phyloP scores from a whole-genome alignment of 768 basidiomycete genomes.

The Suillus subalutaceus region DNA sequence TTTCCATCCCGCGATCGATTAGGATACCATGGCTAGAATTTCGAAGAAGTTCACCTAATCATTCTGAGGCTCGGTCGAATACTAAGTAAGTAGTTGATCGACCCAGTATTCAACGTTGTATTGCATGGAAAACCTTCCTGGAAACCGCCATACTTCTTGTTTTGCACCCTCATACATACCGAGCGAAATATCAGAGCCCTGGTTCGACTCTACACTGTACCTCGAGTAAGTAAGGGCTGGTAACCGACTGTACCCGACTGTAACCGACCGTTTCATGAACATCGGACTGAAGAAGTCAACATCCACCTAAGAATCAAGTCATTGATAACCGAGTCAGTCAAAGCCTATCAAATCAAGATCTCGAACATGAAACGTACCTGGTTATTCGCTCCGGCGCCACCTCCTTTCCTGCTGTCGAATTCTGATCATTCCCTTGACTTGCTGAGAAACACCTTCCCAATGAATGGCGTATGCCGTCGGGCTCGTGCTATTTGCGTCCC shows the following conservation, averaged over 20 bases:
- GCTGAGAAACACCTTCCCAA: slow-evolving; percentile 4
- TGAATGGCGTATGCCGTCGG: neutral
- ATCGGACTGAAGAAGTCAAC: neutral
- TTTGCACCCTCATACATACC: neutral
- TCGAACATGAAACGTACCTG: neutral
- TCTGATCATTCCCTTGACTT: slow-evolving; percentile 1
- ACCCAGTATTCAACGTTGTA: neutral
- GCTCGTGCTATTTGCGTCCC: neutral
- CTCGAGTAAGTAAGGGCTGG: neutral
- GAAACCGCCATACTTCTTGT: neutral
- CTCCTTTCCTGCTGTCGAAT: neutral
- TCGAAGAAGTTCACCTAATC: neutral
- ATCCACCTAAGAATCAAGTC: neutral
- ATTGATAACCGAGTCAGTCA: neutral
- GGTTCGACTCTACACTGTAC: neutral
- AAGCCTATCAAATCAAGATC: neutral
- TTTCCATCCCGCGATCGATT: neutral
- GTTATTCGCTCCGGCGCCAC: neutral
- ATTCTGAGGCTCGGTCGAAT: neutral
- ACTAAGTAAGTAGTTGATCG: neutral
- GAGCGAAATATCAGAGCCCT: neutral
- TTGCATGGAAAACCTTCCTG: neutral
- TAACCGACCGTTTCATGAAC: neutral
- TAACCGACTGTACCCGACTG: neutral
- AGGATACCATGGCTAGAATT: neutral